These are phyloP conservation scores for Trichoderma parareesei DNA, from an alignment of 495 filamentous ascomycete genomes.

Conservation along the genomic window DNA sequence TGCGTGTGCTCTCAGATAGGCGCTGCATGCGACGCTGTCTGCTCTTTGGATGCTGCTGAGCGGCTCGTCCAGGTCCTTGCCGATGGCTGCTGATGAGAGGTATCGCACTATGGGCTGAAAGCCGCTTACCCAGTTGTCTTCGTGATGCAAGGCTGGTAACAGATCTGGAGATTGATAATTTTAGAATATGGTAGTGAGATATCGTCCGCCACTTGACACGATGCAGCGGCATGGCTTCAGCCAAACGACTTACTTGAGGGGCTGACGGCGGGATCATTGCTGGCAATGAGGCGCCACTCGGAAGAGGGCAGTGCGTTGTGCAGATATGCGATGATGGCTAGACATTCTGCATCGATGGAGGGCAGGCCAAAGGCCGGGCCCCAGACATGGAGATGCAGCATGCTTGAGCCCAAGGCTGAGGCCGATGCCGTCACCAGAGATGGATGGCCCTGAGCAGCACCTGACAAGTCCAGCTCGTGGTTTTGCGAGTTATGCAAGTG, in stretches of 20 bases:
- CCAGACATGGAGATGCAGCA: constrained; percentile 83
- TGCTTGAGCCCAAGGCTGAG: too few relatives aligned
- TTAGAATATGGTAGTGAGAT: neutral
- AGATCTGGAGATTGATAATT: constrained; percentile 44
- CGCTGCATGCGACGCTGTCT: constrained; percentile 62
- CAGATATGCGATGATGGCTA: constrained; percentile 67
- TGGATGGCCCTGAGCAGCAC: too few relatives aligned
- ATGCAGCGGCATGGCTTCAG: neutral
- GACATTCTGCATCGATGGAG: constrained; percentile 84
- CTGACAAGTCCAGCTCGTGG: too few relatives aligned
- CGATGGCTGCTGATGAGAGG: constrained; percentile 31
- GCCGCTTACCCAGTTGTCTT: constrained; percentile 54
- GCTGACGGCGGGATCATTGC: constrained; percentile 64
- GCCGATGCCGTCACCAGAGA: too few relatives aligned
- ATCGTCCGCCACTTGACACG: neutral
- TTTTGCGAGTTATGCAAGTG: too few relatives aligned
- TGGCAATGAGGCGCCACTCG: constrained; percentile 68
- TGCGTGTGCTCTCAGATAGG: constrained; percentile 57
- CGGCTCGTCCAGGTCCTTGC: constrained; percentile 50
- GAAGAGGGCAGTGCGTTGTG: constrained; percentile 46
- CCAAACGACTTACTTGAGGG: constrained; percentile 56
- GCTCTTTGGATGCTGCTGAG: constrained; percentile 60
- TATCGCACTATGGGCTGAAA: constrained; percentile 69
- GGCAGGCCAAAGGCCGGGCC: constrained; percentile 81
- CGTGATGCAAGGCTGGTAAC: constrained; percentile 66